Evolutionary conservation across 352 stramenopile species (phyloP).

Genomic region (Chrysophaeum taylorii): DNA sequence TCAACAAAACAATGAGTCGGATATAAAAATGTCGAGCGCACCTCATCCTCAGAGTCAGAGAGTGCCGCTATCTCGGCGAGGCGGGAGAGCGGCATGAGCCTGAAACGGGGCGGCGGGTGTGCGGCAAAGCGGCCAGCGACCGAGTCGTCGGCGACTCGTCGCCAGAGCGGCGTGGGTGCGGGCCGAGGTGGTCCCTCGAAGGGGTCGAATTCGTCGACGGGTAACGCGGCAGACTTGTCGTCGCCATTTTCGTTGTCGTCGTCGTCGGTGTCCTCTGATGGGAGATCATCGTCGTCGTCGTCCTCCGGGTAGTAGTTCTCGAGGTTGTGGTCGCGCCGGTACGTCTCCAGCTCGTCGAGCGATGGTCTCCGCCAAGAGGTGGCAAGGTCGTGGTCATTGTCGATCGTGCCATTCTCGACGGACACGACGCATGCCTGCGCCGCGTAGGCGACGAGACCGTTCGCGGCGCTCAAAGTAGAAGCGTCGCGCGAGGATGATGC

Average conservation of each 20-base stretch:
- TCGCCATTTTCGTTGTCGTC: neutral
- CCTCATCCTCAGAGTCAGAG: slow-evolving; percentile 5
- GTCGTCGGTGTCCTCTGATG: neutral
- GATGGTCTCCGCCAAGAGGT: neutral
- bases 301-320: neutral
- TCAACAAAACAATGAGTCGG: too few species aligned
- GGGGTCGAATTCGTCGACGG: neutral
- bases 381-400: neutral
- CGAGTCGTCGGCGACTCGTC: neutral
- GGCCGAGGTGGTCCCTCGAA: neutral
- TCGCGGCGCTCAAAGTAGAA: too few species aligned
- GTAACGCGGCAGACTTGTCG: too few species aligned
- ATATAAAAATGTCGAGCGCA: too few species aligned
- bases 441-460: too few species aligned
- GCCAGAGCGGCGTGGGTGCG: neutral
- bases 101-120: neutral
- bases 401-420: neutral
- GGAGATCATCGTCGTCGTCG: neutral
- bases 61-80: slow-evolving; percentile 2
- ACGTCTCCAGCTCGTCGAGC: neutral
- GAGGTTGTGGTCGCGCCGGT: neutral
- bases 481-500: too few species aligned
- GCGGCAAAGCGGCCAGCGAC: neutral
- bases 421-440: neutral
- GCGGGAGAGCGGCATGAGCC: neutral